Base-by-base conservation (phyloP, 2,329 filamentous ascomycete species). In the Catunica adiposa region DNA sequence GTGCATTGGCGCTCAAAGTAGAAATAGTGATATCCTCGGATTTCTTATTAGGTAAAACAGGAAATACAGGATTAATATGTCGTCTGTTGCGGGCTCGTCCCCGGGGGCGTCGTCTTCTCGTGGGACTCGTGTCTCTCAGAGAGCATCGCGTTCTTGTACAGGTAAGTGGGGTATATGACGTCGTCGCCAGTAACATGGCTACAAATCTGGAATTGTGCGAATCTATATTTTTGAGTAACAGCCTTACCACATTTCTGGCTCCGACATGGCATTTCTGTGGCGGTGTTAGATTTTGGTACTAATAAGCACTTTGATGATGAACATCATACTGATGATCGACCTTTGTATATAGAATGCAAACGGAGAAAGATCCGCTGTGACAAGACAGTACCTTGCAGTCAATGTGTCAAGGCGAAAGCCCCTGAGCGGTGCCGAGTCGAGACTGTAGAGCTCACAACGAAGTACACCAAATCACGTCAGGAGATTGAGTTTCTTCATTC, bases 401-500 rank as follows among this genome's bases (percentile, higher is more conserved):
- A 58, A 22, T 58, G 56, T 53, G 47, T 58, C 23, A 47, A 54
- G 9, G 56, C 56, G 15, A 58, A 58, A 25, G 53, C 56, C 11
- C 56, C 56, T 6, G 48, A 51, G 15, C 47, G 48, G 20, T 58
- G 56, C 31, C 53, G 53, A 5, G 53, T 58, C 15, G 56, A 58
- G 37, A 58, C 53, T n/a, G 56, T 58, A 4, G 56, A 58, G 48
- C 42, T 58, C 15, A 58, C 56, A 20, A 58, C 56, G 29, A 58
- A 58, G 48, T 53, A 58, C 56, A 58, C 56, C 26, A 58, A 58
- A 22, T 58, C 56, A 5, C 56, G 56, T 22, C 56, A 58, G 26
- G 56, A 58, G 47, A 58, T 58, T 8, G 53, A 58, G 26, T 58
- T 58, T 25, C 42, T 58, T 38, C 47, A 58, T 22, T 47, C 51